Conservation (phyloP, 2,329 filamentous ascomycete genomes). For the Trichoderma sp. region DNA sequence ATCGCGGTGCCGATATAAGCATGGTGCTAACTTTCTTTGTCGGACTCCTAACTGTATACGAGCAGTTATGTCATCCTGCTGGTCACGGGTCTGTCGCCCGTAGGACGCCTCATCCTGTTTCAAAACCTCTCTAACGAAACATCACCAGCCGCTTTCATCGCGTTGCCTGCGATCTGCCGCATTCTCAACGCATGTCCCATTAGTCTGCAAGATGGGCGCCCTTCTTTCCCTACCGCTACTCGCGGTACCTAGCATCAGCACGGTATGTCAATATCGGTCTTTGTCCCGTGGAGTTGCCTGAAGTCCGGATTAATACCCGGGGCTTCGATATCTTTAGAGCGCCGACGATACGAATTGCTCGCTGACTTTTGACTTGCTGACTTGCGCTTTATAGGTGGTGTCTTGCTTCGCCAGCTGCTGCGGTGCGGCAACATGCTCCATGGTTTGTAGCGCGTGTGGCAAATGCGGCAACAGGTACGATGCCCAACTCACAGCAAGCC, state of each 20-base stretch:
- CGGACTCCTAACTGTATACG: neutral
- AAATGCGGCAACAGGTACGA: slow-evolving; percentile 90
- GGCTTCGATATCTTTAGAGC: neutral
- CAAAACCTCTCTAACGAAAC: neutral
- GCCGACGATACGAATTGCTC: neutral
- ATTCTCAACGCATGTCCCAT: neutral
- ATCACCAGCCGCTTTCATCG: neutral
- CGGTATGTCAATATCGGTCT: slow-evolving; percentile 56
- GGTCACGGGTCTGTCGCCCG: neutral
- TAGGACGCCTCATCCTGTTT: slow-evolving; percentile 9
- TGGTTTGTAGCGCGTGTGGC: slow-evolving; percentile 90
- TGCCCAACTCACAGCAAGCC: neutral
- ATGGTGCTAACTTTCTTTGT: neutral
- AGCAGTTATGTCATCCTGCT: slow-evolving; percentile 12
- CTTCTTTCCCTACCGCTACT: slow-evolving; percentile 85
- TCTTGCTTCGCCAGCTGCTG: slow-evolving; percentile 88
- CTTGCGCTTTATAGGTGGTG: slow-evolving; percentile 52
- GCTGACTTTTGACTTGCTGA: neutral
- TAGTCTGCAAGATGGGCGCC: slow-evolving; percentile 69
- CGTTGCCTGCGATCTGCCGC: neutral
- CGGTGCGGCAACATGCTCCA: slow-evolving; percentile 92
- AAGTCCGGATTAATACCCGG: neutral
- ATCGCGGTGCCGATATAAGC: neutral
- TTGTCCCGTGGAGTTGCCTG: neutral
- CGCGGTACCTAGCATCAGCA: slow-evolving; percentile 79